Base-by-base conservation (phyloP, 768 basidiomycete species). In the Rhizopogon vesiculosus region DNA sequence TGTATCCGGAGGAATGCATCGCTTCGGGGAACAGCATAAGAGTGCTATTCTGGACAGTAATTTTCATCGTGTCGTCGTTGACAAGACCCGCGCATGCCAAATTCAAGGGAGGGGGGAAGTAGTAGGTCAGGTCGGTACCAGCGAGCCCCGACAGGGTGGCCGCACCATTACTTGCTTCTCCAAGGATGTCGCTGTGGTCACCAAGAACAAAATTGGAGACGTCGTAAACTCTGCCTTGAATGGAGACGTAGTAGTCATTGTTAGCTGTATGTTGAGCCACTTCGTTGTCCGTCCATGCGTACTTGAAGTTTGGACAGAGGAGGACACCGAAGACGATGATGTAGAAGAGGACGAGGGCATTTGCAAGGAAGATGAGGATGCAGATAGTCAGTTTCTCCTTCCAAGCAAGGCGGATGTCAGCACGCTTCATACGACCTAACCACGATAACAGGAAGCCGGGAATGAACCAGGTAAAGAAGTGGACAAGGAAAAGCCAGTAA, bases 371-470 rank as follows among this genome's bases (percentile, higher is more conserved):
- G 65, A 87, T 85, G 65, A 87, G 75, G 58, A 70, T 61, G 69
- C 80, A 86, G 60, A 87, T 86, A 6, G 85, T 79, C 51, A 86
- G 61, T 68, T 87, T 87, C 64, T 87, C 85, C 42, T 85, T 74
- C 86, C 86, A 87, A 0, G 85, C 85, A 43, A 86, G 76, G 49
- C 81, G 79, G 45, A 87, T 72, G 63, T 87, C 85, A 19, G 84
- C 81, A 9, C 85, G 80, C 65, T 85, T 85, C 85, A 87, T 84
- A 16, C 81, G 76, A 5, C 85, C 84, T 45, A 85, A 39, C 48
- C 70, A 67, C 44, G 65, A 65, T 33, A 86, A 72, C 3, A 76
- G 57, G 58, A 85, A 81, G 25, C 70, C 59, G 0, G 86, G 86
- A 15, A 86, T 78, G 70, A 78, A 79, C 70, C 74, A 81, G 0